Base-by-base conservation (phyloP, 176 grass and related monocot species). In the Musa schizocarpa region DNA sequence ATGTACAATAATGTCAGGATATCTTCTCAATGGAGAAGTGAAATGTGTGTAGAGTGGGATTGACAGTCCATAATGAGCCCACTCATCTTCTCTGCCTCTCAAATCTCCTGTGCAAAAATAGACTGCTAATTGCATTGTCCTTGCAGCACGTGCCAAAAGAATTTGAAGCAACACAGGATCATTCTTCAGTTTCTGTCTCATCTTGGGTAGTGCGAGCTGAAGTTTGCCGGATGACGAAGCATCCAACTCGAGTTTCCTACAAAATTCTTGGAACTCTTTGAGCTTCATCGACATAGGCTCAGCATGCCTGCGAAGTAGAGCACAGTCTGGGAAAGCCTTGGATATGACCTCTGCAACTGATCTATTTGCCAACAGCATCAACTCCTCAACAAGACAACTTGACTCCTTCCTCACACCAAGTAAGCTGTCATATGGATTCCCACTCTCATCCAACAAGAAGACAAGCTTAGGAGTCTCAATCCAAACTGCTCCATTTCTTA, bases 1-100 rank as follows among this genome's bases (percentile, higher is more conserved):
- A 68, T 98, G 95, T 74, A 98, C 95, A 77, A 98, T 82, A 83
- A 98, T 89, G 84, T 98, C 95, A 78, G 95, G 82, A 74, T 98
- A 98, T 79, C 95, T 89, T 81, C 90, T 71, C 72, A 98, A 85
- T 16, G 95, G 95, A 9, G 95, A 98, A 57, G 95, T 98, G 53
- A 98, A 98, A 85, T 98, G 95, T 52, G 95, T 93, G 53, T 93
- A 98, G 2, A 87, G 82, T 68, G 95, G 94, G 65, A 87, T 68
- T 65, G 95, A 89, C 27, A 98, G 53, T 2, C 86, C 82, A 85
- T 91, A 98, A 81, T 98, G 95, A 50, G 80, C 84, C 95, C 95
- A 98, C 51, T 93, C 86, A 76, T 98, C 84, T 79, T 90, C 88
- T 77, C 73, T 89, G 63, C 72, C 83, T 82, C 71, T 93, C 63